Evolutionary conservation across 139 green algal species (phyloP).

Genomic region (Chloropicon primus): DNA sequence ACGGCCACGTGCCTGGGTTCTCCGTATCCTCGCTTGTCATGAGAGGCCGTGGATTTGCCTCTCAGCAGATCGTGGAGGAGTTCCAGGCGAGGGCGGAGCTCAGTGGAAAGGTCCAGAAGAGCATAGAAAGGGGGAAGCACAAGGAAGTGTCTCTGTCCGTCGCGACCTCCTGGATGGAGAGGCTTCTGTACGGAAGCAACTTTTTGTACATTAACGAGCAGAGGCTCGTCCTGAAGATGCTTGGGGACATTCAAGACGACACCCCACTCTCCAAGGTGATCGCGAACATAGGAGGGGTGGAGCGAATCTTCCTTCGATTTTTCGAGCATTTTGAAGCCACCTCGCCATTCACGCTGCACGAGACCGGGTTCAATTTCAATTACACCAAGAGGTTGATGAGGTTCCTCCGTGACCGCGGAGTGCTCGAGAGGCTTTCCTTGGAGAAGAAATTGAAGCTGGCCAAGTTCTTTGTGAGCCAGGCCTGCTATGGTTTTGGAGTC

Average conservation of each 20-base stretch:
- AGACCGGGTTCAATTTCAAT: conserved; percentile 39
- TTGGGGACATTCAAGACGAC: conserved; percentile 16
- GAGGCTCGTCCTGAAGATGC: conserved; percentile 19
- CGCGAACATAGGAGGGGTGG: conserved; percentile 26
- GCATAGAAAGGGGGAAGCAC: conserved; percentile 27
- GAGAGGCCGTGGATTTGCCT: conserved; percentile 29
- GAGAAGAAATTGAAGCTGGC: conserved; percentile 9
- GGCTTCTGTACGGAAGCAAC: conserved; percentile 17
- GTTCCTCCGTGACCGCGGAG: conserved; percentile 37
- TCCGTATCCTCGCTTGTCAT: conserved; percentile 14
- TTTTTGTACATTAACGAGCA: conserved; percentile 20
- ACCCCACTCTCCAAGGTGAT: conserved; percentile 16
- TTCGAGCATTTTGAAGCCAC: conserved; percentile 33
- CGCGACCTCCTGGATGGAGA: conserved; percentile 24
- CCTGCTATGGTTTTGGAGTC: not conserved
- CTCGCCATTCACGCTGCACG: conserved; percentile 26
- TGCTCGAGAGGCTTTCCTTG: conserved; percentile 11
- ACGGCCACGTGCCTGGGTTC: conserved; percentile 27
- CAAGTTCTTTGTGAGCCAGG: not conserved
- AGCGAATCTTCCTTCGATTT: conserved; percentile 26
- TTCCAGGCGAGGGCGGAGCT: conserved; percentile 19
- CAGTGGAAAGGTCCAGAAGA: conserved; percentile 11
- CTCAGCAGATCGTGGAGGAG: conserved; percentile 43
- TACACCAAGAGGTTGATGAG: conserved; percentile 31
- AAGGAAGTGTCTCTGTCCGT: conserved; percentile 9